Conservation (phyloP, 164 flowering plant species). For the Kingdonia uniflora region DNA sequence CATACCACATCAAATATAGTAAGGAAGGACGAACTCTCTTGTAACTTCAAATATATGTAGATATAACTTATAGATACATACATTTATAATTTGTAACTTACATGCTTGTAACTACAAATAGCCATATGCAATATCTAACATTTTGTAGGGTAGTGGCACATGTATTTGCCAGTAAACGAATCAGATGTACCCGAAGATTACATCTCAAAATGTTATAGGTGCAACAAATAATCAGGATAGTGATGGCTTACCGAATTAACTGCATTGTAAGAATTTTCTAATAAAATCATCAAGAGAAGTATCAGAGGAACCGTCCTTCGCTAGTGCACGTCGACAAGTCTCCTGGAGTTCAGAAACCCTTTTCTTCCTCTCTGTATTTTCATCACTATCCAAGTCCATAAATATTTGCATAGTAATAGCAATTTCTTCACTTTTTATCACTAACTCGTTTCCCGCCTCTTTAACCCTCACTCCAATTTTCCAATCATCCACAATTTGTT, state of each 20-base stretch:
- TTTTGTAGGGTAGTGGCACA: too few relatives aligned
- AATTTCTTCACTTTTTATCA: neutral
- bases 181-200: too few relatives aligned
- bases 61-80: too few relatives aligned
- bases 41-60: too few relatives aligned
- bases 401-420: neutral
- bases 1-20: too few relatives aligned
- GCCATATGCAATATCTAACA: too few relatives aligned
- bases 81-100: too few relatives aligned
- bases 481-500: conserved; percentile 3
- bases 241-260: neutral
- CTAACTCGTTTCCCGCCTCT: neutral
- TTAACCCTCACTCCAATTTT: neutral
- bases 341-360: neutral
- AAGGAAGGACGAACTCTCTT: too few relatives aligned
- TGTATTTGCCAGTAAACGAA: too few relatives aligned
- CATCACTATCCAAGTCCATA: neutral
- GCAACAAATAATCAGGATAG: too few relatives aligned
- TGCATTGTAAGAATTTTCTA: neutral
- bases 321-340: neutral
- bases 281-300: neutral
- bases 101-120: too few relatives aligned
- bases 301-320: neutral
- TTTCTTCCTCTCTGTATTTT: neutral
- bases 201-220: too few relatives aligned